A percentile compares a stretch with the other conserved stretches of the same genome.
Evolutionary conservation across 2,329 filamentous ascomycete species (phyloP).

Genomic region (Monilinia fructigena): DNA sequence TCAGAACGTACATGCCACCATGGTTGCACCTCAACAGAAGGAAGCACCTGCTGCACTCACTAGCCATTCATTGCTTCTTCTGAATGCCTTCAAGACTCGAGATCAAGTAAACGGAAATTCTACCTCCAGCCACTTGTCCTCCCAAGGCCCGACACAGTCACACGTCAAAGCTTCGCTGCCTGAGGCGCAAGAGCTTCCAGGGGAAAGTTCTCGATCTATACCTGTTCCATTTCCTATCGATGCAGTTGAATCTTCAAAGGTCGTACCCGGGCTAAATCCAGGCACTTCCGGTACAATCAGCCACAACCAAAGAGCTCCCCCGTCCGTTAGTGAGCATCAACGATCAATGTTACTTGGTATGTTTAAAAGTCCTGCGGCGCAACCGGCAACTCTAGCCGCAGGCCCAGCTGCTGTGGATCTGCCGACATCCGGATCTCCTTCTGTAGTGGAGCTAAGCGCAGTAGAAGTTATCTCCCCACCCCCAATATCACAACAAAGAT

Average conservation of each 20-base stretch:
- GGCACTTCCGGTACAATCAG: not conserved
- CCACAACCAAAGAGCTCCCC: slow-evolving; percentile 27
- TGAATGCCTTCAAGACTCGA: slow-evolving; percentile 46
- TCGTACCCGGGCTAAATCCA: slow-evolving; percentile 14
- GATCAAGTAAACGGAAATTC: slow-evolving; percentile 29
- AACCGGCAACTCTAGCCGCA: slow-evolving; percentile 26
- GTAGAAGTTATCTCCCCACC: slow-evolving; percentile 35
- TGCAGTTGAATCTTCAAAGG: slow-evolving; percentile 17
- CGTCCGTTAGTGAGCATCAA: slow-evolving; percentile 35
- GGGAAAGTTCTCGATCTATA: slow-evolving; percentile 28
- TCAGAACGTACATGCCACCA: slow-evolving; percentile 34
- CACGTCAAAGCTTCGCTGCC: slow-evolving; percentile 18
- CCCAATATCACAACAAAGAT: not conserved
- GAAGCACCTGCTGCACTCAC: slow-evolving; percentile 41
- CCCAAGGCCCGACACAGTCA: slow-evolving; percentile 27
- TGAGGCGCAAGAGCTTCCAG: slow-evolving; percentile 37
- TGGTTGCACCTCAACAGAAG: slow-evolving; percentile 32
- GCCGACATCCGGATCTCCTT: slow-evolving; percentile 34
- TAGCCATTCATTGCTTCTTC: slow-evolving; percentile 46
- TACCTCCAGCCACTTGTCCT: slow-evolving; percentile 26
- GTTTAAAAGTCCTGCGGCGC: slow-evolving; percentile 37
- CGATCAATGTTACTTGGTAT: slow-evolving; percentile 37
- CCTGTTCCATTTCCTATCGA: slow-evolving; percentile 11
- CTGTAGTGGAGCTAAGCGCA: slow-evolving; percentile 39
- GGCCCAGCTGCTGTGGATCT: slow-evolving; percentile 30